Conservation (phyloP, 257 asterid genomes). For the Rehmannia glutinosa region DNA sequence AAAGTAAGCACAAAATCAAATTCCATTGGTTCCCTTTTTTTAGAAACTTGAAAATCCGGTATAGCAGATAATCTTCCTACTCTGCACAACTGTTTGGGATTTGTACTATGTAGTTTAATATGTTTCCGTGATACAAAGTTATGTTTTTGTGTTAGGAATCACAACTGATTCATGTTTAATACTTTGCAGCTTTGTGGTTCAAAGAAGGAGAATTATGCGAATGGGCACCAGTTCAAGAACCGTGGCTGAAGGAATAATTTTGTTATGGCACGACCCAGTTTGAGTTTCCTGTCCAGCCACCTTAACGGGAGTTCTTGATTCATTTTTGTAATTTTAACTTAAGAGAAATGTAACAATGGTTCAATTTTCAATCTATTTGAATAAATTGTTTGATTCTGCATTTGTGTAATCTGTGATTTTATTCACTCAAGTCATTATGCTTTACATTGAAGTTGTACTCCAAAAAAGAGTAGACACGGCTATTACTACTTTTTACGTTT, state of each 20-base stretch:
- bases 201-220: constrained; percentile 60
- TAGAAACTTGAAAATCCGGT: too few species aligned
- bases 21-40: too few species aligned
- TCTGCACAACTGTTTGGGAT: too few species aligned
- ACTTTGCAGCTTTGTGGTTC: constrained; percentile 73
- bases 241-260: constrained; percentile 66
- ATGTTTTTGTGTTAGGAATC: not conserved
- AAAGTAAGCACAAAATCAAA: too few species aligned
- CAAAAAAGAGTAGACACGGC: too few species aligned
- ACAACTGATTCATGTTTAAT: not conserved
- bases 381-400: constrained; percentile 13
- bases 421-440: not conserved
- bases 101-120: too few species aligned
- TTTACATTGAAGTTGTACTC: not conserved
- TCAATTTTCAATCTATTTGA: not conserved
- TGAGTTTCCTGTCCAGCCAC: constrained; percentile 20
- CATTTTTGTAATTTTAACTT: constrained; percentile 20
- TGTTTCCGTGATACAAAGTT: too few species aligned
- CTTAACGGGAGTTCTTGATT: not conserved
- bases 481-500: not conserved
- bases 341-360: constrained; percentile 12
- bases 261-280: not conserved
- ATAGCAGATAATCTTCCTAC: too few species aligned
- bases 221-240: constrained; percentile 69
- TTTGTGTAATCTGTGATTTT: not conserved